These are phyloP conservation scores for Moniliophthora roreri DNA, from an alignment of 1,284 basidiomycete species.

Conservation along the genomic window DNA sequence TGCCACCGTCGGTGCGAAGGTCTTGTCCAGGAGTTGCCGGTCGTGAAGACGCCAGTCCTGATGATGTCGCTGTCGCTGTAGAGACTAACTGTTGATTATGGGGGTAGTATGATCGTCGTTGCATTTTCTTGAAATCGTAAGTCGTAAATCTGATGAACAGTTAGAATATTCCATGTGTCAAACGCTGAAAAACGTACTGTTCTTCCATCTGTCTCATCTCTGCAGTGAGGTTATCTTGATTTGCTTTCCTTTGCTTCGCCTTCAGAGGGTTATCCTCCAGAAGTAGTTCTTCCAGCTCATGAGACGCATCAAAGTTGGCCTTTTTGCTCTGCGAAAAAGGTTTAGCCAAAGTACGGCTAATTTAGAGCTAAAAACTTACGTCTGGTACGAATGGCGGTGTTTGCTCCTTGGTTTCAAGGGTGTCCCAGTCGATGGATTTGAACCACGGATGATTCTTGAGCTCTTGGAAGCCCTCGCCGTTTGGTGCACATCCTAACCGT, in stretches of 20 bases:
- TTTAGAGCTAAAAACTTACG: constrained; percentile 44
- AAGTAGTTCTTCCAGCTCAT: constrained; percentile 94
- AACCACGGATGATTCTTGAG: constrained; percentile 89
- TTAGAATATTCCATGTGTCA: background rate
- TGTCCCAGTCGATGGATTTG: constrained; percentile 82
- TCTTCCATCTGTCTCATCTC: constrained; percentile 99
- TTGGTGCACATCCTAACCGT: constrained; percentile 80
- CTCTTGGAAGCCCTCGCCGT: constrained; percentile 78
- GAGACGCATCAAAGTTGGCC: constrained; percentile 99
- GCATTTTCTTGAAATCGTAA: constrained; percentile 86
- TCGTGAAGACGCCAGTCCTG: constrained; percentile 47
- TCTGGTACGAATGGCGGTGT: constrained; percentile 91
- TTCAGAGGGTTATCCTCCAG: constrained; percentile 97
- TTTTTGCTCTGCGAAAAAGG: constrained; percentile 75
- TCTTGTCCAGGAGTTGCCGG: constrained; percentile 48
- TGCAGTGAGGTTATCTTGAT: constrained; percentile 82
- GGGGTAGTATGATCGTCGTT: constrained; percentile 80
- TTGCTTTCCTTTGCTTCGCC: constrained; percentile 88
- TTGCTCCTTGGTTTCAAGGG: constrained; percentile 78
- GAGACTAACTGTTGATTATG: constrained; percentile 69
- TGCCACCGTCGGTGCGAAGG: constrained; percentile 35
- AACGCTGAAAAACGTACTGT: constrained; percentile 60
- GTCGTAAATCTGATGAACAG: constrained; percentile 58
- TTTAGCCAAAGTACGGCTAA: background rate
- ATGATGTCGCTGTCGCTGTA: constrained; percentile 51